These are phyloP conservation scores for Linnemannia exigua DNA, from an alignment of 192 early-diverging fungal species.

Conservation along the genomic window DNA sequence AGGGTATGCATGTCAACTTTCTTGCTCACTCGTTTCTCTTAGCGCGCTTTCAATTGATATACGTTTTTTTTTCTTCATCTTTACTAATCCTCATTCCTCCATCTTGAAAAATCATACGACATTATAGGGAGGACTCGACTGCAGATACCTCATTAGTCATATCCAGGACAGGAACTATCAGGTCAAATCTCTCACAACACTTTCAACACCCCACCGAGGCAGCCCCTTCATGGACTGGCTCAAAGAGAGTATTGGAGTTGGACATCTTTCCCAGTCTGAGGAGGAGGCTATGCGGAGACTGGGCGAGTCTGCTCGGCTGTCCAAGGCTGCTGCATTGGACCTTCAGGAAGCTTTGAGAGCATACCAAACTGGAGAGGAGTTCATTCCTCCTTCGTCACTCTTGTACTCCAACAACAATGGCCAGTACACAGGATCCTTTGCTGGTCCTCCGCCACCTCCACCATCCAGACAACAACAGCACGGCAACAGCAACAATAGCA, in stretches of 20 bases:
- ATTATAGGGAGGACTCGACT: slow-evolving; percentile 91
- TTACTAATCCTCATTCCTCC: neutral
- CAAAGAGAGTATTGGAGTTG: slow-evolving; percentile 88
- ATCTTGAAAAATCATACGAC: neutral
- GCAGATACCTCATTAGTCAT: slow-evolving; percentile 92
- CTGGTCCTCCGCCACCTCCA: slow-evolving; percentile 39
- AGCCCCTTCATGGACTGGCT: slow-evolving; percentile 96
- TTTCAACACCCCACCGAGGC: slow-evolving; percentile 96
- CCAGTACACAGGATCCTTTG: slow-evolving; percentile 27
- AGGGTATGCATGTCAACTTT: slow-evolving; percentile 82
- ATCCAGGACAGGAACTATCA: slow-evolving; percentile 76
- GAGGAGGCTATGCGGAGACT: slow-evolving; percentile 46
- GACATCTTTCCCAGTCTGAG: slow-evolving; percentile 62
- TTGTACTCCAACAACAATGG: neutral
- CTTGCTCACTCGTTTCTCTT: slow-evolving; percentile 80
- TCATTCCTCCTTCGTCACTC: neutral
- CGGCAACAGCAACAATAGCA: too few species aligned
- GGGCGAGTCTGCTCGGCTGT: slow-evolving; percentile 47
- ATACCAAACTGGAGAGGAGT: neutral
- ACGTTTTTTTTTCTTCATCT: neutral
- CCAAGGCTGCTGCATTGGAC: slow-evolving; percentile 40
- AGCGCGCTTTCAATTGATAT: too few species aligned
- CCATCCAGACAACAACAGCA: too few species aligned
- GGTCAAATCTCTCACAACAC: slow-evolving; percentile 87
- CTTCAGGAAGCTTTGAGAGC: neutral